Evolutionary conservation across 1,284 basidiomycete genomes (phyloP).

Genomic region (Irpex sp.): DNA sequence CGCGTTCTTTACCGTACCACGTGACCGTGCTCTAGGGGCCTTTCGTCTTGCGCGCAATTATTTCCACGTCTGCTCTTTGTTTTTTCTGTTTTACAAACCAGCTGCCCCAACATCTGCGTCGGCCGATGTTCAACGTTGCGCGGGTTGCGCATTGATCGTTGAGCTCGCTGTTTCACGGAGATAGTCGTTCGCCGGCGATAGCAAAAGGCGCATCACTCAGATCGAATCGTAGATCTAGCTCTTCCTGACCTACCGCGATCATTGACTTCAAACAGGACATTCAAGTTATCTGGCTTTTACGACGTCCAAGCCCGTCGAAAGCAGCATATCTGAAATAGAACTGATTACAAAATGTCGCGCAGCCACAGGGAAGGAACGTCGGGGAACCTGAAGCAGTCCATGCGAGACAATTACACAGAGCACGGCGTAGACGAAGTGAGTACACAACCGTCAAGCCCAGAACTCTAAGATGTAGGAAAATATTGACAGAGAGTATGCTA

Average conservation of each 20-base stretch:
- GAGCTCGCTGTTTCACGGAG: neutral
- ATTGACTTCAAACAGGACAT: no score
- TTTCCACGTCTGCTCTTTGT: neutral
- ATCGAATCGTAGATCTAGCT: no score
- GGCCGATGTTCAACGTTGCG: neutral
- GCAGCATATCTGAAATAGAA: no score
- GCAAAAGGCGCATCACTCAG: no score
- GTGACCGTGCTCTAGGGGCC: no score
- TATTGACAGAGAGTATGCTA: conserved; percentile 13
- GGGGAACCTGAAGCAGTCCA: conserved; percentile 57
- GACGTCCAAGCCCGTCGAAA: no score
- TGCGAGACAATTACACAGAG: conserved; percentile 66
- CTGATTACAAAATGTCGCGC: neutral
- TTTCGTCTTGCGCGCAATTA: no score
- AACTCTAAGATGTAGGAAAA: neutral
- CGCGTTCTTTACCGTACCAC: no score
- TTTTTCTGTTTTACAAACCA: neutral
- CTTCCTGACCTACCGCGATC: no score
- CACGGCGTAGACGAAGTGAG: conserved; percentile 63
- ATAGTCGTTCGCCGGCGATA: no score
- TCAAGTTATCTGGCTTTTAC: no score
- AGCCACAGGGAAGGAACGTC: conserved; percentile 33
- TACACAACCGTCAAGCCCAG: neutral
- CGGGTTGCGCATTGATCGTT: neutral
- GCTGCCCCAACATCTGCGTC: neutral